Evolutionary conservation across 495 filamentous ascomycete genomes (phyloP).

Genomic region (Penicillium steckii): DNA sequence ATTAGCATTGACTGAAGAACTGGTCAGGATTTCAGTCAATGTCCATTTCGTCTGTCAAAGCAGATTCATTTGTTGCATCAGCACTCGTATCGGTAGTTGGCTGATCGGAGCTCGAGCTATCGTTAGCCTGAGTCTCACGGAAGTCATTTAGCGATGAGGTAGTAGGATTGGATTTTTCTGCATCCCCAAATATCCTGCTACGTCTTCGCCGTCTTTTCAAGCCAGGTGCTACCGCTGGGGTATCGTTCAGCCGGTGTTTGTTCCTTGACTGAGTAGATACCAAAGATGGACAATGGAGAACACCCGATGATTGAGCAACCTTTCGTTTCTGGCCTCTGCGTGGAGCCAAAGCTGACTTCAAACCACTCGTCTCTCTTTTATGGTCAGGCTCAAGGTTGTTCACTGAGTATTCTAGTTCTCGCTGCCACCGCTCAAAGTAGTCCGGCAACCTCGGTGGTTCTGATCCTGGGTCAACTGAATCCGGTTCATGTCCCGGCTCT

Average conservation of each 20-base stretch:
- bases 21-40: constrained; percentile 23
- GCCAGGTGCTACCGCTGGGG: constrained; percentile 6
- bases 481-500: constrained; percentile 40
- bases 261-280: not conserved
- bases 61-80: constrained; percentile 9
- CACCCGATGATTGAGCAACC: constrained; percentile 8
- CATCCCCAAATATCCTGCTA: constrained; percentile 14
- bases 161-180: constrained; percentile 1
- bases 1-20: too few relatives aligned
- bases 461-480: constrained; percentile 2
- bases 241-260: constrained; percentile 5
- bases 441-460: constrained; percentile 17
- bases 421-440: constrained; percentile 30
- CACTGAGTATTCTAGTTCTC: constrained; percentile 34
- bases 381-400: constrained; percentile 28
- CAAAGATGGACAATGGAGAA: not conserved
- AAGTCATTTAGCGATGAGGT: constrained; percentile 14
- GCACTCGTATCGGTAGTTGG: constrained; percentile 17
- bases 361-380: constrained; percentile 4
- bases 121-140: constrained; percentile 16
- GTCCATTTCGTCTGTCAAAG: constrained; percentile 29
- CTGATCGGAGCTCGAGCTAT: constrained; percentile 22
- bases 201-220: constrained; percentile 30
- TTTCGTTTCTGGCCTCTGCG: constrained; percentile 43
- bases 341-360: not conserved